Conservation (phyloP, 192 early-diverging fungal species). For the Entrophospora sp. region DNA sequence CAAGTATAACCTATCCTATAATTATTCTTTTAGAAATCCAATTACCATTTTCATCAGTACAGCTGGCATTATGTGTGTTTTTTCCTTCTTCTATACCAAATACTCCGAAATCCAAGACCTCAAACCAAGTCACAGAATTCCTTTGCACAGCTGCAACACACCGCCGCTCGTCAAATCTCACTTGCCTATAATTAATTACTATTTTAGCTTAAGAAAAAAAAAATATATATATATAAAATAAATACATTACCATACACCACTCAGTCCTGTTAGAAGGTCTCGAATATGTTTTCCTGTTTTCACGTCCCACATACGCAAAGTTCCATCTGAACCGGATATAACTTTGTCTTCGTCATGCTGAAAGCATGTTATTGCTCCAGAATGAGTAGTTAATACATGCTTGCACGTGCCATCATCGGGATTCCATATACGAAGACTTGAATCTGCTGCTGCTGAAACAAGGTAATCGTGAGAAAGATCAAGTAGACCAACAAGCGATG, state of each 20-base stretch:
- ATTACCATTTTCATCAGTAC: too few species aligned
- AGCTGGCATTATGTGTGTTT: too few species aligned
- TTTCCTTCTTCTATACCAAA: conserved; percentile 47
- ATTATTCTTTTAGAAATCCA: too few species aligned
- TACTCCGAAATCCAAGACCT: conserved; percentile 62
- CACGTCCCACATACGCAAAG: conserved; percentile 94
- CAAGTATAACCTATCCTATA: too few species aligned
- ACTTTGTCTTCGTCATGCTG: conserved; percentile 90
- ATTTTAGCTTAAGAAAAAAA: neutral
- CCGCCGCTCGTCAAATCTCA: conserved; percentile 79
- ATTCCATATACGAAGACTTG: conserved; percentile 87
- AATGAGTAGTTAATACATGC: conserved; percentile 63
- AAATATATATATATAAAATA: conserved; percentile 50
- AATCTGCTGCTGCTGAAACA: conserved; percentile 91
- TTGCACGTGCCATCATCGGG: conserved; percentile 50
- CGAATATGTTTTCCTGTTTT: conserved; percentile 73
- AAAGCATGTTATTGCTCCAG: conserved; percentile 93
- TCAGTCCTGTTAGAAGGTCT: conserved; percentile 73
- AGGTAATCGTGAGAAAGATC: conserved; percentile 75
- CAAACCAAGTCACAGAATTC: conserved; percentile 48
- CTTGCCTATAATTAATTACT: conserved; percentile 32
- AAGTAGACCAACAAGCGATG: conserved; percentile 84
- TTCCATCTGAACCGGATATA: conserved; percentile 89
- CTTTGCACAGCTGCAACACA: conserved; percentile 72
- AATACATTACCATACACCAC: too few species aligned